Evolutionary conservation across 2,329 filamentous ascomycete genomes (phyloP), one percentile per base, ranked within the genome.

Genomic region (Sclerotinia sclerotiorum): DNA sequence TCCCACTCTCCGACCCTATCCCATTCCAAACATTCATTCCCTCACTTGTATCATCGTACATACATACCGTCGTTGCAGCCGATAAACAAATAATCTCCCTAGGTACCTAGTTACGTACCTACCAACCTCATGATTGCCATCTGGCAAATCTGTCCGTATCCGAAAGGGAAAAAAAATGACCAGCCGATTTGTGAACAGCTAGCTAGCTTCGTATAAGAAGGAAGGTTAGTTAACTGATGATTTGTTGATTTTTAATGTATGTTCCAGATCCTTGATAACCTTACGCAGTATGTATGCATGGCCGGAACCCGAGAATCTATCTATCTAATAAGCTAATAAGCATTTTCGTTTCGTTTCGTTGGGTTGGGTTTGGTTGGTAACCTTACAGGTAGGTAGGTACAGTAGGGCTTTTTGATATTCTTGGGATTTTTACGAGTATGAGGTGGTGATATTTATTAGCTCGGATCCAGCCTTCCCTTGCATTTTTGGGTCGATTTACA

Each of bases 71-170:
- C 19, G 63, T 65, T 57, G 51, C 64, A 67, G 21, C 51, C 62
- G 51, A 46, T 24, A 17, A 46, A 29, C 24, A 13, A 13, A 39
- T 49, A 7, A 2, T 35, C 35, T 35, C 35, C 35, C 8, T 35
- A 35, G 6, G 6, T 35, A 35, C 35, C 32, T 35, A 35, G 32
- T 4, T 1, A 35, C 29, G 29, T 32, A 32, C 32, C 39, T 44
- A 27, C 42, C 52, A 24, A 17, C 55, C 65, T 67, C 65, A 54
- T 67, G 65, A 67, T 67, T 54, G 29, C 65, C 65, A 67, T 52
- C 55, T 61, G 65, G 55, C 65, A 52, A 29, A 44, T 32, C 55
- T 67, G 55, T 32, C 6, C 1, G 46, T 44, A 46, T 44, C 55
- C 55, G 55, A 49, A 35, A 35, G 32, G 29, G 6, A 32, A 32